Conservation (phyloP, 805 yeast genomes). For the Lipomyces sp. region DNA sequence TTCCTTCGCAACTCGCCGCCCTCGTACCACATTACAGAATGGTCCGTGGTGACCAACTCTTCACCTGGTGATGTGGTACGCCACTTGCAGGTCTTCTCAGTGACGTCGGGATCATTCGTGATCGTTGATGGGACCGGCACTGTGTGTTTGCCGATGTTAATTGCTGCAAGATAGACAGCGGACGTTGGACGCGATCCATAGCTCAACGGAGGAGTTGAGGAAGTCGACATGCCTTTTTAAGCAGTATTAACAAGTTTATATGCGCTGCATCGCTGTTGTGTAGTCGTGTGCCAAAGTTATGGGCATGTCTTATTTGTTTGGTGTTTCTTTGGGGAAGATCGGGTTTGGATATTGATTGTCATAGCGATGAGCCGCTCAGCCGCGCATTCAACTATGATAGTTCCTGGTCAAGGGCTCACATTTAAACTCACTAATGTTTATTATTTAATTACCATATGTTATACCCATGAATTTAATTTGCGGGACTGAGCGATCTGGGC, state of each 20-base stretch:
- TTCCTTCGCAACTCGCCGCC: slow-evolving; percentile 58
- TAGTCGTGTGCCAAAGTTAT: background rate
- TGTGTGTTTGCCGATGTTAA: slow-evolving; percentile 3
- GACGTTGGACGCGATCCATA: background rate
- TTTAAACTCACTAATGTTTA: too few species aligned
- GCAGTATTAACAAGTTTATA: background rate
- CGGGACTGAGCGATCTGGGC: background rate
- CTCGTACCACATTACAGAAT: slow-evolving; percentile 55
- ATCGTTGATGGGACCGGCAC: background rate
- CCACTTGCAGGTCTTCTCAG: background rate
- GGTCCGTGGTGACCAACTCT: slow-evolving; percentile 48
- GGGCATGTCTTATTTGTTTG: background rate
- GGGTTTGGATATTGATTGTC: too few species aligned
- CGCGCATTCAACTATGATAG: too few species aligned
- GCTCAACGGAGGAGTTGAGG: background rate
- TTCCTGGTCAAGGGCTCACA: too few species aligned
- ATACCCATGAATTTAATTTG: background rate
- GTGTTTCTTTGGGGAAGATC: too few species aligned
- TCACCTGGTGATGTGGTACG: slow-evolving; percentile 33
- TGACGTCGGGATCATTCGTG: background rate
- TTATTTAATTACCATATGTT: too few species aligned
- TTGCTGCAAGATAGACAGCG: background rate
- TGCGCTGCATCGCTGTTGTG: background rate
- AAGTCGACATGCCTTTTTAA: background rate
- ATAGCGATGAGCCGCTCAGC: too few species aligned